Evolutionary conservation across 129 eudicot genomes (phyloP).

Genomic region (Artemisia tridentata): DNA sequence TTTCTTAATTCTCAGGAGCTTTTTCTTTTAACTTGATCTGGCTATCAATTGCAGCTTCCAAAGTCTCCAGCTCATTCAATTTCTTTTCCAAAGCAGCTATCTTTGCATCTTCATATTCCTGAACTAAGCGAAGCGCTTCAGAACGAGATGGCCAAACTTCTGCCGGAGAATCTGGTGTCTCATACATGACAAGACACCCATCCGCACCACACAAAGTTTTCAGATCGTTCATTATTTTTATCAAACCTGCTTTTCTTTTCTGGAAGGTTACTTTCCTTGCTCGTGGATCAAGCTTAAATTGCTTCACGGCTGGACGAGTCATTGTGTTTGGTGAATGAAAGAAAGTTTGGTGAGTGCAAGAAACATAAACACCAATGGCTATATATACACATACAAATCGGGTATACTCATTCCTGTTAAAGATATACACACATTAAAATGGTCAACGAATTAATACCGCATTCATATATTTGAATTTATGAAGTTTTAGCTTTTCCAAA

Average conservation of each 20-base stretch:
- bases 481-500: not conserved
- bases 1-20: not conserved
- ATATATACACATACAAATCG: slow-evolving; percentile 8
- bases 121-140: slow-evolving; percentile 19
- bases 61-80: too few relatives aligned
- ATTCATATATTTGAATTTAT: slow-evolving; percentile 17
- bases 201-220: slow-evolving; percentile 29
- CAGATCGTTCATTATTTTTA: slow-evolving; percentile 19
- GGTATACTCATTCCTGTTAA: slow-evolving; percentile 10
- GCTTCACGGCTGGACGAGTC: slow-evolving; percentile 32
- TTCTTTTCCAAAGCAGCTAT: not conserved
- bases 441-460: slow-evolving; percentile 18
- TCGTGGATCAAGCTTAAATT: slow-evolving; percentile 9
- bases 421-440: slow-evolving; percentile 9
- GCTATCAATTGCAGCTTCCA: not conserved
- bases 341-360: not conserved
- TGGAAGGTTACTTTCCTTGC: slow-evolving; percentile 5
- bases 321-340: not conserved
- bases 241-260: slow-evolving; percentile 18
- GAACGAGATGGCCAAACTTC: slow-evolving; percentile 27
- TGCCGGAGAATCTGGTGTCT: not conserved
- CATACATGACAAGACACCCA: slow-evolving; percentile 28
- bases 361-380: not conserved
- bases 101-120: not conserved
- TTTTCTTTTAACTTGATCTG: slow-evolving; percentile 4